These are phyloP conservation scores for Zygoascus sp. DNA, from an alignment of 1,139 yeast species.

Conservation along the genomic window DNA sequence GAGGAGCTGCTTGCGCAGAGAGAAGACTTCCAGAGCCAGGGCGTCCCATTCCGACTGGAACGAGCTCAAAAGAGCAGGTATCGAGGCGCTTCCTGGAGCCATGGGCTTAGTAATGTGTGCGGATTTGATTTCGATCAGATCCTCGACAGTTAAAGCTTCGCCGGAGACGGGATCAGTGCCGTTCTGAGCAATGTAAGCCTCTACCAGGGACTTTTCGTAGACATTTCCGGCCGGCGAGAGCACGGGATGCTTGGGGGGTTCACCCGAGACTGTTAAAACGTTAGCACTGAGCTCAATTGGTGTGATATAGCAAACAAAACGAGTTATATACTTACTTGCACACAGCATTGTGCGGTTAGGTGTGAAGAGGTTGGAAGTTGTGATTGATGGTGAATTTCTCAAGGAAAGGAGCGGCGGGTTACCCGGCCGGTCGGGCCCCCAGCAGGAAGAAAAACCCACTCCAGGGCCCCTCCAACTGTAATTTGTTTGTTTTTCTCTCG, in stretches of 20 bases:
- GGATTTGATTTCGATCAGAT: constrained; percentile 49
- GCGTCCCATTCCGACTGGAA: constrained; percentile 93
- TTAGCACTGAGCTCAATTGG: background rate
- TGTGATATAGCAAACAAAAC: constrained; percentile 1
- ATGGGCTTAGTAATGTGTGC: constrained; percentile 41
- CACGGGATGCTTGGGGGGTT: constrained; percentile 63
- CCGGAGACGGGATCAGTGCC: constrained; percentile 75
- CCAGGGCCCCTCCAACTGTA: background rate
- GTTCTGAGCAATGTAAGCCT: constrained; percentile 57
- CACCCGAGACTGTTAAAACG: constrained; percentile 54
- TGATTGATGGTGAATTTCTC: background rate
- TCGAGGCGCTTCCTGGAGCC: constrained; percentile 56
- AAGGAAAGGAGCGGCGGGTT: background rate
- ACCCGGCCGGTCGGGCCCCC: no score
- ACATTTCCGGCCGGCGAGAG: constrained; percentile 52
- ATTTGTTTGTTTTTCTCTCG: no score
- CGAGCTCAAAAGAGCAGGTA: constrained; percentile 69
- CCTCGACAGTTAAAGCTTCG: constrained; percentile 54
- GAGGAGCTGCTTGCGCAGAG: constrained; percentile 66
- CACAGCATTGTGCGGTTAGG: constrained; percentile 25
- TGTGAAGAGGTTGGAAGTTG: background rate
- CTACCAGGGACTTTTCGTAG: constrained; percentile 61
- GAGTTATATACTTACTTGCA: constrained; percentile 28
- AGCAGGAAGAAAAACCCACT: no score
- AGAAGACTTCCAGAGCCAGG: constrained; percentile 72